phyloP scores from a whole-genome alignment of 2,329 filamentous ascomycete genomes.

The Diaporthe eres region DNA sequence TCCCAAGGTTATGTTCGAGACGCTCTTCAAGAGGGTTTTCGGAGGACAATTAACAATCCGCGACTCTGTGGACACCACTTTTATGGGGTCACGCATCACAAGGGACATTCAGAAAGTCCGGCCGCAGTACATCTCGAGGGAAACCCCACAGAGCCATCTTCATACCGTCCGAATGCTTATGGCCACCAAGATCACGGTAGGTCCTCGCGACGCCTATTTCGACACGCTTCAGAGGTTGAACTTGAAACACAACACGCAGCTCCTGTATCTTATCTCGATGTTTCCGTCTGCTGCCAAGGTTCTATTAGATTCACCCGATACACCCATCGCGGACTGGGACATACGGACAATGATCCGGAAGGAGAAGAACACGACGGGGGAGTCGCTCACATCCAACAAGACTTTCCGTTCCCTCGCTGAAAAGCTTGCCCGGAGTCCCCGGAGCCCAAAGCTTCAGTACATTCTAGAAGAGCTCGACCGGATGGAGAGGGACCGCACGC shows the following conservation, averaged over 20 bases:
- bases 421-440: neutral
- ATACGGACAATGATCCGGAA: neutral
- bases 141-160: neutral
- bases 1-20: neutral
- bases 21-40: neutral
- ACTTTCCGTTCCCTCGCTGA: neutral
- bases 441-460: conserved; percentile 26
- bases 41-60: neutral
- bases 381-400: neutral
- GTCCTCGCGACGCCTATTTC: neutral
- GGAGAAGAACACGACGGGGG: neutral
- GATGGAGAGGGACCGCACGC: neutral
- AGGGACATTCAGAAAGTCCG: neutral
- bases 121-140: neutral
- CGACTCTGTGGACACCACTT: neutral
- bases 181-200: neutral
- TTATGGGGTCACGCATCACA: conserved; percentile 9
- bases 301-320: neutral
- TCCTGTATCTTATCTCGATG: conserved; percentile 32
- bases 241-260: neutral
- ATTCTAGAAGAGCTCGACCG: conserved; percentile 25
- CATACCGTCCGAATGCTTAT: neutral
- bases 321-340: neutral
- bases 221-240: neutral
- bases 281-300: conserved; percentile 25